Evolutionary conservation across 306 rosid genomes (phyloP), one percentile per base, ranked within the genome.

Genomic region (Corylus americana): DNA sequence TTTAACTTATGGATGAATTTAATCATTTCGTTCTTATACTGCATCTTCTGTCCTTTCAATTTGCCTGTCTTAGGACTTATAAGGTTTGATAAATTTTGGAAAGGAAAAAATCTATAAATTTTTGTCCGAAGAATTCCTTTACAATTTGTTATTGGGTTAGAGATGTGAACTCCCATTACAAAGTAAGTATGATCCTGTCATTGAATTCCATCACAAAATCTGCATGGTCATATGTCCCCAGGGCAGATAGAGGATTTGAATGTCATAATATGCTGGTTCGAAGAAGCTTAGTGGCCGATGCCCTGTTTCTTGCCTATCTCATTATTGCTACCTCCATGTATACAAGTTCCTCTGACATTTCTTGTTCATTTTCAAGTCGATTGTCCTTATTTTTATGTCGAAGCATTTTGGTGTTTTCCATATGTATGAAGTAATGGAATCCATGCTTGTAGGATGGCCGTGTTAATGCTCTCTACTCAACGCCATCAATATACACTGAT

Each of bases 401-500:
- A 20, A 18, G 74, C 22, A 61, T 20, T 74, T 14, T 11, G 70
- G 22, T 69, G 68, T 70, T 80, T 68, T 58, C 68, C 71, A 92
- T 59, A 59, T 59, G 25, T 8, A 59, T 3, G 66, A 59, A 59
- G 66, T 25, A 4, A 22, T 25, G 66, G 66, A 11, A 59, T 59
- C 0, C 1, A 10, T 67, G 49, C 29, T 67, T 72, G 78, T 76
- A 94, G 98, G 98, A 92, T 79, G 97, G 96, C 35, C 90, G 97
- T 17, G 92, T 94, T 71, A 87, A 94, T 86, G 98, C 97, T 22
- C 55, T 94, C 7, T 94, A 94, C 82, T 94, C 97, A 0, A 90
- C 96, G 42, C 98, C 98, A 39, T 94, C 98, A 47, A 90, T 90
- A 61, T 94, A 94, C 73, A 92, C 98, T 1, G 98, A 94, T 79